A percentile compares a stretch with the other conserved stretches of the same genome.
phyloP scores from a whole-genome alignment of 1,284 basidiomycete species.

The Ganoderma lingzhi region DNA sequence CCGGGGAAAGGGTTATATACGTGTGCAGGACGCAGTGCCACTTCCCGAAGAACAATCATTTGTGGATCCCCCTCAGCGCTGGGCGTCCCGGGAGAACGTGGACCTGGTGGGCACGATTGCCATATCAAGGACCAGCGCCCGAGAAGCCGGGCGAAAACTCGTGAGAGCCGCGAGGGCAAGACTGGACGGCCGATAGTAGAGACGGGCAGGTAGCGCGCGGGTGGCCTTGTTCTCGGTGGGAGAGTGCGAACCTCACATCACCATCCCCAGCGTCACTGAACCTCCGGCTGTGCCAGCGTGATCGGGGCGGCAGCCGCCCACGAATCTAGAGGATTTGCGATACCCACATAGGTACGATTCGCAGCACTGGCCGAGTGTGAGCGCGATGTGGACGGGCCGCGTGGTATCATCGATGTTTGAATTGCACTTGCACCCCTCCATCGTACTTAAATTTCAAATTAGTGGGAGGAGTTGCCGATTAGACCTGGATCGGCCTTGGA shows the following conservation, averaged over 20 bases:
- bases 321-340: conserved; percentile 23
- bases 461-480: conserved; percentile 1
- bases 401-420: neutral
- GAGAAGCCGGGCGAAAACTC: neutral
- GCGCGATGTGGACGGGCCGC: conserved; percentile 8
- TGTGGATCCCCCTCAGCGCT: conserved; percentile 25
- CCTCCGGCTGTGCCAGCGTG: neutral
- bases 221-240: too few relatives aligned
- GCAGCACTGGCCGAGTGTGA: conserved; percentile 29
- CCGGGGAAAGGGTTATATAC: conserved; percentile 29
- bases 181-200: neutral
- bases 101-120: neutral
- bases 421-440: neutral
- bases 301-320: neutral
- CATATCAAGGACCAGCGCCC: conserved; percentile 11
- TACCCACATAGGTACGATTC: conserved; percentile 21
- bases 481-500: neutral
- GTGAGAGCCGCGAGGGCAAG: neutral
- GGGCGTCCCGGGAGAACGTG: neutral
- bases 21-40: conserved; percentile 26
- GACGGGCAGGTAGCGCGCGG: neutral
- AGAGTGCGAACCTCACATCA: neutral
- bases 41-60: conserved; percentile 26
- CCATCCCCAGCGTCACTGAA: neutral
- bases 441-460: neutral